Evolutionary conservation across 1,284 basidiomycete genomes (phyloP), one percentile per base, ranked within the genome.

Genomic region (Wolfiporia cocos): DNA sequence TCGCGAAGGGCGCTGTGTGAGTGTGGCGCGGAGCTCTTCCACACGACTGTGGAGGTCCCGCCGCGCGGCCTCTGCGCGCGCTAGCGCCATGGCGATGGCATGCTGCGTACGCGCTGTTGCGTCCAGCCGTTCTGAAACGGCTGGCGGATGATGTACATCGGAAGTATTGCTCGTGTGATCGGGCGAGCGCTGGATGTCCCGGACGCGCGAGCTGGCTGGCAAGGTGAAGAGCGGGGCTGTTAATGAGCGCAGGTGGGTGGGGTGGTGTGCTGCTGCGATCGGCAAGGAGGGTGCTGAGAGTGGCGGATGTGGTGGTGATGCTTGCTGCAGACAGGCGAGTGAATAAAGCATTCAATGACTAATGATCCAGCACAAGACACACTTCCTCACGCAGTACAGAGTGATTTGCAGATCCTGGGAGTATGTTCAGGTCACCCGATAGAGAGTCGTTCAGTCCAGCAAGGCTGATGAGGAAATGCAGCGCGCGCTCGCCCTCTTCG

Each of bases 201-300:
- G 21, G 37, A 9, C 14, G 42, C 11, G 15, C 36, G 20, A 17
- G 22, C 11, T 20, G 4, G 35, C 33, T 14, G 47, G 34, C 11
- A 37, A 20, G 14, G 46, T 31, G 32, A 52, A 52, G 32, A 54
- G 47, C 38, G 51, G 49, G 1, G 43, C 41, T 15, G 26, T 20
- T 15, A 58, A 46, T 5, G 49, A 36, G n/a, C 39, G 47, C 10
- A 61, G 39, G 35, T 66, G 54, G 4, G 59, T 49, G 7, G 69
- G 71, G 43, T 74, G 71, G 46, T 69, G 68, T 1, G 72, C 72
- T n/a, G 72, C 73, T 23, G 71, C 68, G 24, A 72, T 59, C 6
- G 70, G 71, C 6, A 74, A 62, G 14, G 59, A 54, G 4, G 62
- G 64, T 17, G 51, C 44, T 15, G 56, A 43, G n/a, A n/a, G n/a